Conservation (phyloP, 352 stramenopile species). For the Globisporangium abappressorium region DNA sequence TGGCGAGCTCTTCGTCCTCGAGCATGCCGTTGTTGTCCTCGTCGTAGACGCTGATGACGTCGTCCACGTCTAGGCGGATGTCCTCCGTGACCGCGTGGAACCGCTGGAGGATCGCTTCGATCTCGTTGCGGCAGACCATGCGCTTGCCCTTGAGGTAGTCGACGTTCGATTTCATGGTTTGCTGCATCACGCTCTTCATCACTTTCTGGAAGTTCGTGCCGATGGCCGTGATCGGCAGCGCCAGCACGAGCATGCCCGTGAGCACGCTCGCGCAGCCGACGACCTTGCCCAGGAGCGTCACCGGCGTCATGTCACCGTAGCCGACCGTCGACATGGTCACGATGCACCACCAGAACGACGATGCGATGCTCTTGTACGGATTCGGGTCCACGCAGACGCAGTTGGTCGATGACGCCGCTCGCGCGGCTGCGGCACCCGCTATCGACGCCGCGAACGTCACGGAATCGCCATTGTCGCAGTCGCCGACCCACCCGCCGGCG, state of each 20-base stretch:
- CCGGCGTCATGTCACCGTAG: constrained; percentile 85
- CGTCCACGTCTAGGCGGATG: constrained; percentile 73
- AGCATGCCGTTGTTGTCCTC: constrained; percentile 75
- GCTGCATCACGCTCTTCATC: constrained; percentile 75
- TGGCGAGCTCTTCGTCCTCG: constrained; percentile 69
- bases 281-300: constrained; percentile 68
- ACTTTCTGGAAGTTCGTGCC: constrained; percentile 85
- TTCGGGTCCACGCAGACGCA: constrained; percentile 75
- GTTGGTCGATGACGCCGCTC: constrained; percentile 9
- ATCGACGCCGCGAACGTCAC: constrained; percentile 14
- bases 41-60: constrained; percentile 80
- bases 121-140: constrained; percentile 70
- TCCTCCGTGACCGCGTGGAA: constrained; percentile 74
- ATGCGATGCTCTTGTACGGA: constrained; percentile 77
- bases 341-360: constrained; percentile 88
- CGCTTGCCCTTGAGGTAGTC: constrained; percentile 73
- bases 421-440: constrained; percentile 27
- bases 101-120: constrained; percentile 62
- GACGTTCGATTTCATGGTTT: constrained; percentile 79
- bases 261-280: constrained; percentile 71
- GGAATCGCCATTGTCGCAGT: constrained; percentile 23
- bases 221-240: constrained; percentile 90
- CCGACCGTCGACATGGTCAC: constrained; percentile 91
- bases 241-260: constrained; percentile 83
- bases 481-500: constrained; percentile 49